Base-by-base conservation (phyloP, 331 rosid genomes). In the Rosa hybrid region DNA sequence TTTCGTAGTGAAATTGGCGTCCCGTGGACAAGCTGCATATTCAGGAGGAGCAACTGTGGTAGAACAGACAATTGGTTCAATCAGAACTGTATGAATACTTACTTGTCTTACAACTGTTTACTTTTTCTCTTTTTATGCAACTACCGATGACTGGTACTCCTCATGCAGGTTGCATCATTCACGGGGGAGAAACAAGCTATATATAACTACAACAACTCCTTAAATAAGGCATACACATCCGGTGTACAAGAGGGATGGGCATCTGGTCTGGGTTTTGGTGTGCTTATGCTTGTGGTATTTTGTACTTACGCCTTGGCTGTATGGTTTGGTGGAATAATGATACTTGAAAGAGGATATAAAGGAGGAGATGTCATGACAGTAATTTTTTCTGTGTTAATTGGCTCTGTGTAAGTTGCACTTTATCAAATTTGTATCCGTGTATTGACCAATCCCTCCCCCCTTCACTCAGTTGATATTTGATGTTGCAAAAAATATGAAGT, bases 171-270 rank as follows among this genome's bases (percentile, higher is more conserved):
- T 78, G 94, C 97, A 48, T 89, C 98, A 8, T 94, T 89, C 86
- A 90, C 97, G 0, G 97, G 97, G 76, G 98, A 94, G 85, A 94
- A 88, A 73, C 85, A 85, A 83, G 93, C 97, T 20, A 78, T 92
- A 68, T 82, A 73, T 14, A 88, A 84, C 67, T 94, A 92, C 85
- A 80, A 88, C 59, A 75, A 77, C 18, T 87, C 88, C 39, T 75
- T 94, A 45, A 71, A 59, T 20, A 68, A 84, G 65, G 94, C 97
- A 39, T 92, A 92, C 82, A 84, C 72, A 74, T 82, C 87, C 10
- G 88, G 90, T 46, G 88, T 91, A 72, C 85, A 73, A 56, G 93
- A 88, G 83, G 97, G 91, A 1, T 41, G 89, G 74, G 97, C 86
- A 57, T 74, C 91, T 16, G 98, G 98, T 23, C 23, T 87, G 51